These are phyloP conservation scores for Datura wrightii DNA, from an alignment of 257 asterid genomes.

Conservation along the genomic window DNA sequence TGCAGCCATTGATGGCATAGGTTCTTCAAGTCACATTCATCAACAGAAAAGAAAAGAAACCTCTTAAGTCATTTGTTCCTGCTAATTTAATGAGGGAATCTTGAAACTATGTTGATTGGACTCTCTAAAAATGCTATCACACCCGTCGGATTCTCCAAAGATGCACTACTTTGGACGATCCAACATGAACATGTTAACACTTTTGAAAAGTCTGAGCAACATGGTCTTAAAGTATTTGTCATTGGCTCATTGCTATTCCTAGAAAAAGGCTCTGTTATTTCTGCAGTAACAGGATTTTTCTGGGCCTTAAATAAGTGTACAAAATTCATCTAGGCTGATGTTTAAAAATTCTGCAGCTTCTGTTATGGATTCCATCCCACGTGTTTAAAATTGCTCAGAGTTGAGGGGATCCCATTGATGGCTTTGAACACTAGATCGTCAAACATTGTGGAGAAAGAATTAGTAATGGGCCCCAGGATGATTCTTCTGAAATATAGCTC, in stretches of 20 bases:
- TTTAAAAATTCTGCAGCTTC: conserved; percentile 1
- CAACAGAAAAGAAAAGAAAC: background rate
- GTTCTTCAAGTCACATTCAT: conserved; percentile 14
- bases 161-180: background rate
- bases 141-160: background rate
- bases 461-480: background rate
- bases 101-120: background rate
- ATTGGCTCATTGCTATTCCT: background rate
- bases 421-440: background rate
- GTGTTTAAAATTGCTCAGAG: background rate
- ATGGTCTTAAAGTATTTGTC: background rate
- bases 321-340: background rate
- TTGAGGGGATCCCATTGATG: background rate
- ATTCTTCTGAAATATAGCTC: conserved; percentile 5
- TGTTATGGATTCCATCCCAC: background rate
- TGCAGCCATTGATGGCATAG: background rate
- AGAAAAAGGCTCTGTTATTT: background rate
- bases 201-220: background rate
- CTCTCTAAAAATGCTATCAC: background rate
- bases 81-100: background rate
- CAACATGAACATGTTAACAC: background rate
- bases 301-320: background rate
- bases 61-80: background rate
- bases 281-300: background rate
- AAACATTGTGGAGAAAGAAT: conserved; percentile 3